Evolutionary conservation across 495 filamentous ascomycete species (phyloP).

Genomic region (Penicillium roqueforti): DNA sequence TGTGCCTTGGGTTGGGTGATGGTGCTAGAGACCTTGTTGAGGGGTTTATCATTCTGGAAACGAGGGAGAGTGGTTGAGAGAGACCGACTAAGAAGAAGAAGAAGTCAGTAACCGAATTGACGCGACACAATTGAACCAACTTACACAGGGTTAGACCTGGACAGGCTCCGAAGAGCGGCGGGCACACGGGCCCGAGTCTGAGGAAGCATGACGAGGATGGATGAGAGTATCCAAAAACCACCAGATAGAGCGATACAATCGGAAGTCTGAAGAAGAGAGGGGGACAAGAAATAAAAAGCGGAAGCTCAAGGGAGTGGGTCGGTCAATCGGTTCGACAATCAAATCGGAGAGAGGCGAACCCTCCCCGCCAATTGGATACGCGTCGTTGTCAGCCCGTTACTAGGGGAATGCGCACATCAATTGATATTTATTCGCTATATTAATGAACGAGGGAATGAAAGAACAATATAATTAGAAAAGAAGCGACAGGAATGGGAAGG

Average conservation of each 20-base stretch:
- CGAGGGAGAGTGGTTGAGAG: constrained; percentile 46
- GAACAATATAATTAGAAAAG: too few species aligned
- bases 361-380: background rate
- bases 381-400: background rate
- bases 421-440: background rate
- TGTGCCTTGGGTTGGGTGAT: constrained; percentile 97
- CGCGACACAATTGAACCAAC: constrained; percentile 1
- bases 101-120: constrained; percentile 15
- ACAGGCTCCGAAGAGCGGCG: constrained; percentile 39
- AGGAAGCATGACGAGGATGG: constrained; percentile 35
- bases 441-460: too few species aligned
- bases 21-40: constrained; percentile 77
- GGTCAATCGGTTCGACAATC: background rate
- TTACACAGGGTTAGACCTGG: constrained; percentile 24
- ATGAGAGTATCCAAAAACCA: constrained; percentile 14
- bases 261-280: constrained; percentile 16
- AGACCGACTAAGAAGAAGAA: constrained; percentile 34
- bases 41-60: constrained; percentile 36
- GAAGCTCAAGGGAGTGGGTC: constrained; percentile 19
- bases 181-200: constrained; percentile 42
- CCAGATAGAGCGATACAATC: constrained; percentile 6
- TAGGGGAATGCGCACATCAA: background rate
- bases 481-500: too few species aligned
- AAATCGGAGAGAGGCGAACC: background rate
- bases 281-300: constrained; percentile 21